Base-by-base conservation (phyloP, 2,329 filamentous ascomycete genomes). In the Talaromyces sp. region DNA sequence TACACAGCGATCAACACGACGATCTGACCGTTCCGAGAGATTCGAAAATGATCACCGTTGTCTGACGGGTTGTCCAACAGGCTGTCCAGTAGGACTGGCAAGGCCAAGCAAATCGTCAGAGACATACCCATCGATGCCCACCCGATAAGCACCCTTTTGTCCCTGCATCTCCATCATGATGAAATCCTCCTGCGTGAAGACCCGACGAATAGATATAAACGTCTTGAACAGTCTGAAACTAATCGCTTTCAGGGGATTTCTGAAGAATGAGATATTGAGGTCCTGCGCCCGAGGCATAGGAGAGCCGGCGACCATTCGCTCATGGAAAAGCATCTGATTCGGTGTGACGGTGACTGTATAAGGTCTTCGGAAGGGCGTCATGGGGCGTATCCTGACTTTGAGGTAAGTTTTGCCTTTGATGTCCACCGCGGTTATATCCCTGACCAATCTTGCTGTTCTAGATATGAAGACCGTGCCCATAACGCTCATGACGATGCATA, bases 401-500 rank as follows among this genome's bases (percentile, higher is more conserved):
- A 79, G 67, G 39, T 70, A 65, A 21, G 73, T 71, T 59, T 72
- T 68, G 12, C 70, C 71, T 23, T 73, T 66, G 31, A 66, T 61
- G 48, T 67, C 69, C 63, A 88, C 74, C 14, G 86, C 80, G 33
- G 81, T 82, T 70, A 90, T 85, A 44, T 74, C 75, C 60, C 80
- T 80, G 67, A 91, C 81, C 56, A 90, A 79, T 59, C 82, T 80
- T 28, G 79, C 73, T 6, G 87, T 84, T 69, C 85, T 83, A 62
- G 83, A 71, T 48, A 88, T 72, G 67, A 89, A 84, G 65, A 83
- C 83, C 52, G 82, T 82, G 64, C 86, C 88, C 72, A 88, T 81
- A 42, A 76, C 78, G 60, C 80, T 83, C 78, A 89, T 86, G 62
- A 84, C 71, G 54, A 88, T 69, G 71, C 85, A 87, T 50, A 88